Base-by-base conservation (phyloP, 768 basidiomycete species). In the Mycena olivaceomarginata region DNA sequence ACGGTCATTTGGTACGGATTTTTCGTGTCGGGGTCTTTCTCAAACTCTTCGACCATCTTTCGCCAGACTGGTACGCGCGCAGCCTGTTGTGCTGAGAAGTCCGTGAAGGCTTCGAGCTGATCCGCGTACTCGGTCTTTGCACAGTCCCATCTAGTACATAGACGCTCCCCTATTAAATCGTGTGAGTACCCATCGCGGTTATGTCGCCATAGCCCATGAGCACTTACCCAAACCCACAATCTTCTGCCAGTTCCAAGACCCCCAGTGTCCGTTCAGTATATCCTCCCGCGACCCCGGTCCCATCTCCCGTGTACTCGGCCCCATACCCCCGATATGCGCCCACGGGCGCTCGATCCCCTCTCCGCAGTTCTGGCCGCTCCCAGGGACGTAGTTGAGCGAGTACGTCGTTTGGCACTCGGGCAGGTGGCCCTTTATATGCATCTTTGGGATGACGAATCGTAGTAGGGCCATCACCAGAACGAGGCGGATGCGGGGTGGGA, bases 301-400 rank as follows among this genome's bases (percentile, higher is more conserved):
- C 48, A 51, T 51, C 15, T 51, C 48, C 13, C 18, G 12, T 7
- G 48, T 51, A 20, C 48, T 51, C 18, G 48, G 2, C 15, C 15
- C 48, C 15, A 51, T 16, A 16, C 48, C 18, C 2, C 48, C 48
- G 5, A 51, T 51, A 7, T 20, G 39, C 2, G 62, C 62, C 62
- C 62, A 64, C 5, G 41, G 39, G 9, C 40, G 62, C 62, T 64
- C 62, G 18, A 64, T 64, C 9, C 39, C 62, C 10, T 64, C 62
- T 3, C 39, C 40, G 40, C n/a, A 6, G 39, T 20, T 43, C 16
- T 64, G 62, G 13, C 16, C 40, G 18, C 62, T 64, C 9, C 62
- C 62, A 2, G 22, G 40, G 18, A 64, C 22, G 40, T 43, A 10
- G 15, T 64, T 64, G 39, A 64, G 25, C 12, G 31, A 62, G 43